A percentile compares a stretch with the other conserved stretches of the same genome.
Conservation (phyloP, 345 rosid species). For the Trapa bicornis region DNA sequence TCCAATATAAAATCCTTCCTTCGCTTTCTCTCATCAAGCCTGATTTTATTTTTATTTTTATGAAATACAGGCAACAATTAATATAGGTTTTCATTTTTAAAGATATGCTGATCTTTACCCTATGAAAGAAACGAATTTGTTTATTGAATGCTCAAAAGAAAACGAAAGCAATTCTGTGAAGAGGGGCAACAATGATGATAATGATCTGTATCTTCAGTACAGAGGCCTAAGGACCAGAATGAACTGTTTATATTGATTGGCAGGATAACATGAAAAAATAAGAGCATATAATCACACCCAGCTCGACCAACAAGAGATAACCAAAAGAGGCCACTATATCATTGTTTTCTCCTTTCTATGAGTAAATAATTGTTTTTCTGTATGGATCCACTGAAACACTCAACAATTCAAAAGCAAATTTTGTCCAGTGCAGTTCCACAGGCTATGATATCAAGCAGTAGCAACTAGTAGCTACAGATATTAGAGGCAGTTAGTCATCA, state of each 20-base stretch:
- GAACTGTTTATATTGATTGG: not conserved
- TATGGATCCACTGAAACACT: not conserved
- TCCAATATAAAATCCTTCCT: constrained; percentile 88
- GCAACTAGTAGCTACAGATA: not conserved
- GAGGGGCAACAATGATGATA: not conserved
- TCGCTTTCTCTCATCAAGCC: constrained; percentile 92
- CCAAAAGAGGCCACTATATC: not conserved
- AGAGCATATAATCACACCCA: not conserved
- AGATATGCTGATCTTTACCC: not conserved
- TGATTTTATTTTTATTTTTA: constrained; percentile 12
- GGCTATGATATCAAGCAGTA: not conserved
- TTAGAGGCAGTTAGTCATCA: not conserved
- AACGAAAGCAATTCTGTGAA: not conserved
- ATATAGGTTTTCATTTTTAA: not conserved
- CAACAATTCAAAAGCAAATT: not conserved
- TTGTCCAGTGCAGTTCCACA: not conserved
- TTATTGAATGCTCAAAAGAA: too few relatives aligned
- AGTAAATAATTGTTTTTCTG: not conserved
- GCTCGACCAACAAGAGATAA: not conserved
- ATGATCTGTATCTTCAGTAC: not conserved
- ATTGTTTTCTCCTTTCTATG: not conserved
- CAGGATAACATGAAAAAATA: not conserved
- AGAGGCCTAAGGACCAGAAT: not conserved
- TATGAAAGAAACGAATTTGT: not conserved
- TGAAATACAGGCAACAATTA: not conserved